Base-by-base conservation (phyloP, 1,284 basidiomycete genomes). In the Xanthoconium separans region DNA sequence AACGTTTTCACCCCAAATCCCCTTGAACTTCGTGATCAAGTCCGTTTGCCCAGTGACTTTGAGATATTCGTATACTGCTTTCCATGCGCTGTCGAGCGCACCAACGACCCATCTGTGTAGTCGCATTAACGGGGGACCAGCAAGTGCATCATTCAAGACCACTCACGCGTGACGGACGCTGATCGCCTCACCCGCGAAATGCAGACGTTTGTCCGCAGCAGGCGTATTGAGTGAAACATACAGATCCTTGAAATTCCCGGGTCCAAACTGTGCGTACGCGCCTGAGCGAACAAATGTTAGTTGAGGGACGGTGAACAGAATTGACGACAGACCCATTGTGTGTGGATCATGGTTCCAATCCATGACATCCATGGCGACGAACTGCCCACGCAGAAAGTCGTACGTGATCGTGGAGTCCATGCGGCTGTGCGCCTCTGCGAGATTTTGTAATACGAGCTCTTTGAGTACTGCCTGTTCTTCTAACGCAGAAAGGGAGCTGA, bases 11-110 rank as follows among this genome's bases (percentile, higher is more conserved):
- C 64, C 62, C 65, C 66, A 65, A 0, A 56, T 15, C 30, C 1
- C 16, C 33, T 39, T 53, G 54, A 68, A 58, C n/a, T 16, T 18
- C 1, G 24, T 22, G 0, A 57, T 57, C 46, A 58, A 54, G 1
- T 54, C 40, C 0, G 24, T 11, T 18, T 69, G 62, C 1, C 33
- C 34, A 0, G 58, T 61, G 8, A 58, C 15, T 13, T 49, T 53
- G 29, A 68, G 58, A 34, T 67, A 69, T 37, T 58, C 49, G 9
- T 58, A 53, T 4, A 66, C 62, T 1, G 64, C 64, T 20, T 52
- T 57, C 66, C 64, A 68, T 7, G 66, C 48, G 6, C 41, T 36
- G 29, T 51, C 50, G 16, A 51, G 50, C 11, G 50, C 50, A 6
- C 50, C 50, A 6, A 33, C 29, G 20, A 51, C 34, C 65, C 64